Evolutionary conservation across 768 basidiomycete genomes (phyloP).

Genomic region (Fistulinella prunicolor): DNA sequence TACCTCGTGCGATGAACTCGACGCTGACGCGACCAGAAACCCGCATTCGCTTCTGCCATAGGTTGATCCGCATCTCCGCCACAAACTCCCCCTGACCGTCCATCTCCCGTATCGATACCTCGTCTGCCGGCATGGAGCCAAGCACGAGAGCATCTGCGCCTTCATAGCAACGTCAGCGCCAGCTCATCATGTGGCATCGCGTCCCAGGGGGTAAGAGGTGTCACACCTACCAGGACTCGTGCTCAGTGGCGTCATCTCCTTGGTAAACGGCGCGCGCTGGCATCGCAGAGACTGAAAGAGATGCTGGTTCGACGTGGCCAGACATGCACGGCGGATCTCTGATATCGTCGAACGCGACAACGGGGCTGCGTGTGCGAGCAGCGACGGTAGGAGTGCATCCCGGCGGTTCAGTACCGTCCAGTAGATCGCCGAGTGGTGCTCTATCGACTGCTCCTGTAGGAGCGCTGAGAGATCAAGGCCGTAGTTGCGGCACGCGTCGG

Average conservation of each 20-base stretch:
- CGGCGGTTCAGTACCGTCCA: slow-evolving; percentile 67
- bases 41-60: slow-evolving; percentile 73
- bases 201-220: too few relatives aligned
- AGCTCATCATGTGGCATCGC: too few relatives aligned
- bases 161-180: slow-evolving; percentile 2
- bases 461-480: slow-evolving; percentile 49
- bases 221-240: slow-evolving; percentile 10
- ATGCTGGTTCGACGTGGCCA: slow-evolving; percentile 30
- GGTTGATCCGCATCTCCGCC: slow-evolving; percentile 40
- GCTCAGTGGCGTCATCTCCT: slow-evolving; percentile 11
- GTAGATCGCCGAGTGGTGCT: slow-evolving; percentile 64
- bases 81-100: slow-evolving; percentile 52
- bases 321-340: slow-evolving; percentile 66
- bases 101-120: slow-evolving; percentile 52
- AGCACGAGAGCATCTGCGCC: slow-evolving; percentile 50
- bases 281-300: slow-evolving; percentile 27
- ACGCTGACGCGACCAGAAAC: slow-evolving; percentile 50
- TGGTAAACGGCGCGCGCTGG: slow-evolving; percentile 10
- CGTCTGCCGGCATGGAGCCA: slow-evolving; percentile 48
- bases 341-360: slow-evolving; percentile 42
- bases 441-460: slow-evolving; percentile 62
- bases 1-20: slow-evolving; percentile 66
- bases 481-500: slow-evolving; percentile 53
- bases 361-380: slow-evolving; percentile 53
- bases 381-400: slow-evolving; percentile 41